Base-by-base conservation (phyloP, 805 yeast genomes). In the Ogataea naganishii region DNA sequence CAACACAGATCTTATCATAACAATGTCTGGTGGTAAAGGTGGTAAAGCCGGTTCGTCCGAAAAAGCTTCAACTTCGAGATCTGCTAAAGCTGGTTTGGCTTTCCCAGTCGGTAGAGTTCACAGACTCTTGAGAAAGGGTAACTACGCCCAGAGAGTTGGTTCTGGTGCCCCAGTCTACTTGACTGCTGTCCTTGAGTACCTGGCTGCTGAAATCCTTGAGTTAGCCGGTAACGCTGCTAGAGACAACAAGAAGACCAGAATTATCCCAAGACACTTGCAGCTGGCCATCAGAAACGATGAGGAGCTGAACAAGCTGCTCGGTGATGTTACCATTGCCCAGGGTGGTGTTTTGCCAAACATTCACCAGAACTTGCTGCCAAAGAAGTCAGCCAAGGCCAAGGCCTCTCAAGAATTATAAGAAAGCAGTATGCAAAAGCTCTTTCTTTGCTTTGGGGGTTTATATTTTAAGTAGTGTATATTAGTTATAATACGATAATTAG, bases 91-190 rank as follows among this genome's bases (percentile, higher is more conserved):
- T 59, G 97, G 96, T 65, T 77, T 89, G 59, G 84, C 94, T 53
- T 89, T 89, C 94, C 97, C 97, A 71, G 97, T 89, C 48, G 97
- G 97, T 66, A 88, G 97, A 79, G 92, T 89, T 50, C 96, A 89
- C 75, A 80, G 96, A 71, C 75, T 88, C 51, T 69, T 89, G 58
- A 84, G 94, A 78, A 85, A 81, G 69, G 96, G 95, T 62, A 84
- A 88, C 80, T 84, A 89, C 72, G 94, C 96, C 57, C 94, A 88
- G 71, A 80, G 97, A 72, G 80, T 89, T 52, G 96, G 97, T 76
- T 86, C 96, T 47, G 96, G 95, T 78, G 96, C 97, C 54, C 96
- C 97, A 69, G 89, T 89, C 43, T 89, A 88, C 70, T 74, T 89
- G 59, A 88, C 97, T 48, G 94, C 97, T 34, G 96, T 89, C 36